A percentile compares a stretch with the other conserved stretches of the same genome.
phyloP scores from a whole-genome alignment of 2,329 filamentous ascomycete species.

The Aspergillus melleus region DNA sequence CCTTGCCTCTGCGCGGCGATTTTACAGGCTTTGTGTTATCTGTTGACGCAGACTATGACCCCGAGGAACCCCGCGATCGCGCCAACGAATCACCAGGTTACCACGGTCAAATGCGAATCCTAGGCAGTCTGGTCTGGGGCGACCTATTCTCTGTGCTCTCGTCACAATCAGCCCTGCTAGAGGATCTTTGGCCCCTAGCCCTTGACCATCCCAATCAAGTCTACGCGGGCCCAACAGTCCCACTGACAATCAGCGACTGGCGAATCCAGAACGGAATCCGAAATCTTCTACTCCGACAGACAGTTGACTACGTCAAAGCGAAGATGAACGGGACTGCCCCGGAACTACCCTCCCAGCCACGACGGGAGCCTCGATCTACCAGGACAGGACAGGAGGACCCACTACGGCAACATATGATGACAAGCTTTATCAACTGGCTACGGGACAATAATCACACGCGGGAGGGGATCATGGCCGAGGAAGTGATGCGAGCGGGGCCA shows the following conservation, averaged over 20 bases:
- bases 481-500: not conserved
- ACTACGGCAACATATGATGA: not conserved
- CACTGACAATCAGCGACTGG: conserved; percentile 14
- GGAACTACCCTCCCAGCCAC: not conserved
- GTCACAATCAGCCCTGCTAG: conserved; percentile 15
- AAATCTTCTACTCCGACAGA: conserved; percentile 2
- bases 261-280: conserved; percentile 9
- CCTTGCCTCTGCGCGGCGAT: conserved; percentile 16
- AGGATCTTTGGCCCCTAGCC: conserved; percentile 30
- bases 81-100: conserved; percentile 23
- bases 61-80: conserved; percentile 4
- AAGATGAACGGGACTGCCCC: conserved; percentile 4
- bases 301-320: conserved; percentile 6
- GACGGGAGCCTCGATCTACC: not conserved
- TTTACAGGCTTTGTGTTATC: conserved; percentile 23
- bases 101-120: conserved; percentile 27
- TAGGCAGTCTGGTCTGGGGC: conserved; percentile 31
- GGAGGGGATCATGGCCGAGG: not conserved
- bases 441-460: not conserved
- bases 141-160: conserved; percentile 25
- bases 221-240: conserved; percentile 25
- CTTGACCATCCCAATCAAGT: conserved; percentile 28
- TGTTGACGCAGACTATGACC: conserved; percentile 25
- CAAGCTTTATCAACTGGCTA: not conserved
- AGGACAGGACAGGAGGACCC: not conserved